Percentiles rank a stretch among this genome's conserved stretches.
Evolutionary conservation across 306 rosid genomes (phyloP).

Genomic region (Sphenostylis stenocarpa): DNA sequence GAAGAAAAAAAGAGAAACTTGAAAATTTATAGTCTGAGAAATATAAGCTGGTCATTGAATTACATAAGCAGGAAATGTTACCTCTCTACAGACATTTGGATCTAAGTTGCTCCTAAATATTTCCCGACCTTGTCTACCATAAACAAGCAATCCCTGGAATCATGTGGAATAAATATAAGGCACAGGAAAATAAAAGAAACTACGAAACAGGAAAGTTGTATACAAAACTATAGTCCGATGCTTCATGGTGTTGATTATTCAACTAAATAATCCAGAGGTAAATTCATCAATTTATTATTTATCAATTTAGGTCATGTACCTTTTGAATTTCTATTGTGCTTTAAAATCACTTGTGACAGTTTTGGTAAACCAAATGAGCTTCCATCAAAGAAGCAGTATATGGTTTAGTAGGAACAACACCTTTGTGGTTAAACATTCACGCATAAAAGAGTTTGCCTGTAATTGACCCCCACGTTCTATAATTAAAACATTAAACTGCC

Average conservation of each 20-base stretch:
- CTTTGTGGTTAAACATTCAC: neutral
- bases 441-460: neutral
- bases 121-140: slow-evolving; percentile 87
- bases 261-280: slow-evolving; percentile 1
- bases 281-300: slow-evolving; percentile 2
- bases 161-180: slow-evolving; percentile 36
- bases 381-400: slow-evolving; percentile 2
- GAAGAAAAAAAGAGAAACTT: neutral
- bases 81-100: slow-evolving; percentile 78
- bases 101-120: slow-evolving; percentile 82
- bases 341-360: neutral
- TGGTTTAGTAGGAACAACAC: neutral
- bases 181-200: slow-evolving; percentile 7
- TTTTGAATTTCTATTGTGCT: neutral
- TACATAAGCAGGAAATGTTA: slow-evolving; percentile 37
- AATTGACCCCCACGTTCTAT: too few species aligned
- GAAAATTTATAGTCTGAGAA: neutral
- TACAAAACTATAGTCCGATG: slow-evolving; percentile 8
- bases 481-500: neutral
- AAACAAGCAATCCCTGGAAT: slow-evolving; percentile 90
- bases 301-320: neutral
- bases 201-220: neutral
- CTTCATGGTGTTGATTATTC: slow-evolving; percentile 4
- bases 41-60: slow-evolving; percentile 12
- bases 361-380: neutral